Base-by-base conservation (phyloP, 768 basidiomycete genomes). In the Termitomyces heimii region DNA sequence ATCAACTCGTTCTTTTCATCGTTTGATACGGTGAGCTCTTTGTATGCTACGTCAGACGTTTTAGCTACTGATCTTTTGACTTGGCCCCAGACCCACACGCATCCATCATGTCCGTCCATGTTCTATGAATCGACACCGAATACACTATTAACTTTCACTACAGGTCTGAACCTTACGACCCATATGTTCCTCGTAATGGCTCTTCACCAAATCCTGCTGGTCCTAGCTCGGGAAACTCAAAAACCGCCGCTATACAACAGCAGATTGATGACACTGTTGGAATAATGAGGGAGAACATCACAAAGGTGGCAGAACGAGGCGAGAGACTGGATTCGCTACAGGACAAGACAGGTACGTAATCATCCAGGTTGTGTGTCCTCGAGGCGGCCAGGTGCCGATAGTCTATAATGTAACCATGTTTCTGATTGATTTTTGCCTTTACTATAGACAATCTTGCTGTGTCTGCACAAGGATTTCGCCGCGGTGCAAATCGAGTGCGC, bases 131-230 rank as follows among this genome's bases (percentile, higher is more conserved):
- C 48, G 44, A 49, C 54, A 48, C 52, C 49, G 58, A 47, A 45
- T 53, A 40, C 26, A 54, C 55, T 62, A 64, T 56, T 58, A 46
- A 60, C 50, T 40, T 45, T 28, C 57, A 58, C 54, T 57, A 54
- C 71, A 96, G 94, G 94, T 93, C 94, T 70, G 92, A 96, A 77
- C 95, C 94, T 69, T 98, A 98, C 75, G 96, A 98, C 82, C 96
- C 96, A 63, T 98, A 99, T 76, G 82, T 98, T 60, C 94, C 95
- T 62, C 88, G 91, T 66, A 84, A 82, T 71, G 88, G 89, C 71
- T 76, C 83, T 56, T 80, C 84, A 50, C 77, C 86, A 13, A 80
- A 78, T 45, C 71, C 82, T 34, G 73, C 79, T 42, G 75, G 75
- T 34, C 68, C 77, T 68, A 76, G 75, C 61, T 72, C 75, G 48